Conservation (phyloP, 768 basidiomycete genomes). For the Collybia nuda region DNA sequence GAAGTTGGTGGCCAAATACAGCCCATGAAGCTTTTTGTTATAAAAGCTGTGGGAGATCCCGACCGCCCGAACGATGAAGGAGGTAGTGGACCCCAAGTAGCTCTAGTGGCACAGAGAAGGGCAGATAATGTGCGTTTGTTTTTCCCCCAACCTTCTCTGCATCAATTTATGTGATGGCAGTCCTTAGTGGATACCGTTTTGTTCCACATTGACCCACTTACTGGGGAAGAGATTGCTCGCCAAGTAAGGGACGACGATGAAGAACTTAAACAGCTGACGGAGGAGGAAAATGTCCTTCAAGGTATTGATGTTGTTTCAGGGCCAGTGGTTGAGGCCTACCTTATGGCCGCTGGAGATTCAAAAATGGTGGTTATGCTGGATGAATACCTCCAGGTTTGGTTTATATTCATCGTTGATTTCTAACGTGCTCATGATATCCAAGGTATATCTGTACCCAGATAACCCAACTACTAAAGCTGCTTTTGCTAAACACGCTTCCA, state of each 20-base stretch:
- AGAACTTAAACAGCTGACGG: slow-evolving; percentile 23
- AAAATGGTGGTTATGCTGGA: slow-evolving; percentile 70
- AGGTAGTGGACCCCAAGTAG: slow-evolving; percentile 51
- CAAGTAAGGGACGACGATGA: not conserved
- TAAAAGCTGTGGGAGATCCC: slow-evolving; percentile 44
- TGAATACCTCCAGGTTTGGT: slow-evolving; percentile 69
- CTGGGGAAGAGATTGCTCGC: slow-evolving; percentile 53
- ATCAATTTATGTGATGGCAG: slow-evolving; percentile 28
- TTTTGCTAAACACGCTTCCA: slow-evolving; percentile 42
- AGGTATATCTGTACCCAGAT: slow-evolving; percentile 72
- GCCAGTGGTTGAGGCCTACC: slow-evolving; percentile 55
- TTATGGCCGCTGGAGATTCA: slow-evolving; percentile 38
- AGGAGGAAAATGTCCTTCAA: slow-evolving; percentile 41
- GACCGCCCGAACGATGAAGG: slow-evolving; percentile 13
- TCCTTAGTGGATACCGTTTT: slow-evolving; percentile 67
- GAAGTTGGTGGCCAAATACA: slow-evolving; percentile 52
- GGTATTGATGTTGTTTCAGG: slow-evolving; percentile 64
- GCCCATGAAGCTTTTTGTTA: slow-evolving; percentile 62
- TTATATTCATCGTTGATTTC: not conserved
- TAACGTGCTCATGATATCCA: slow-evolving; percentile 29
- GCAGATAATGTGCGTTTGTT: slow-evolving; percentile 56
- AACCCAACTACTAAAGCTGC: slow-evolving; percentile 40
- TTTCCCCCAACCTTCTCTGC: not conserved
- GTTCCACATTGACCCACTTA: slow-evolving; percentile 78
- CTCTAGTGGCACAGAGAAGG: slow-evolving; percentile 58